Base-by-base conservation (phyloP, 176 grass and related monocot genomes). In the Cenchrus purpureus region DNA sequence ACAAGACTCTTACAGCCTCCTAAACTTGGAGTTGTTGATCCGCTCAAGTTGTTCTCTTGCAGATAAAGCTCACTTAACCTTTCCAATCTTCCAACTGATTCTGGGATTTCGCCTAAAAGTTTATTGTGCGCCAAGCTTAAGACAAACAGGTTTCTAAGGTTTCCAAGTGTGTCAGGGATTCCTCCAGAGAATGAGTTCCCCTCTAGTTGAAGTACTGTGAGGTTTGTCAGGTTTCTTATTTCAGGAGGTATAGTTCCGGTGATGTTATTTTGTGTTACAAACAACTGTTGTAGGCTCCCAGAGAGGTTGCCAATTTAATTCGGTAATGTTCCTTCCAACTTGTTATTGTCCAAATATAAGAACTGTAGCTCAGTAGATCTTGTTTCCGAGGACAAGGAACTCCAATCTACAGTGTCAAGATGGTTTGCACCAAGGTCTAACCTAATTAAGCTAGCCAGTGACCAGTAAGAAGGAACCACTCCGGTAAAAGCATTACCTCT, bases 91-190 rank as follows among this genome's bases (percentile, higher is more conserved):
- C 71, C 88, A 25, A 93, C 31, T 16, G 80, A 90, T 19, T 32
- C 44, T 29, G 91, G 84, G 46, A 87, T 67, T 7, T 58, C 54
- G 15, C 91, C 88, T 6, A 76, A 83, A 78, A 92, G 8, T 4
- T 61, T 65, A 17, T 92, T 92, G 12, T 76, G 0, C 3, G 42
- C 32, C 61, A 90, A 90, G 62, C 11, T 65, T 20, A 88, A 28
- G 34, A 37, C 13, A n/a, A 53, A 10, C 71, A 91, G 55, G 29
- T 48, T 42, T 12, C 16, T 1, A n/a, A 79, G 55, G 12, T 73
- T 78, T 34, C 59, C 73, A 76, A 84, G 15, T 37, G 65, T 66
- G 0, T 1, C 2, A 4, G 80, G 85, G 58, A 84, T 46, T 32
- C 17, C 1, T 17, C 89, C 81, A 1, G 17, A 77, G 10, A 91